Evolutionary conservation across 2,329 filamentous ascomycete species (phyloP).

Genomic region (Pleoardoris graminearum): DNA sequence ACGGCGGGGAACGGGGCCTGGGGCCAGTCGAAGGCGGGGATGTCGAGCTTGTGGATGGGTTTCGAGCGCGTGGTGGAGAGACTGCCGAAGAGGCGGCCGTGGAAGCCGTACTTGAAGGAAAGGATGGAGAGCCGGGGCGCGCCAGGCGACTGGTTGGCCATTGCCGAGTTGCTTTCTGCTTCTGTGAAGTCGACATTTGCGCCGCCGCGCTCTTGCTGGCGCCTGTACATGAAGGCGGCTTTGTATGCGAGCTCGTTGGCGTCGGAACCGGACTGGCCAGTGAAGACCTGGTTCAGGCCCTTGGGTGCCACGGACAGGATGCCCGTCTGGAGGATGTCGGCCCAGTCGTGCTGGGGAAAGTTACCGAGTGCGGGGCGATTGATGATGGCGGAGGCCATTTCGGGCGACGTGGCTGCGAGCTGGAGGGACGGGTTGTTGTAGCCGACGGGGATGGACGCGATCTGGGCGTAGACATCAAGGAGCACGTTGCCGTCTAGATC

Average conservation of each 20-base stretch:
- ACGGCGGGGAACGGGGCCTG: slow-evolving; percentile 83
- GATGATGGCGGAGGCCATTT: slow-evolving; percentile 80
- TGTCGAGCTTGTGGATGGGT: slow-evolving; percentile 92
- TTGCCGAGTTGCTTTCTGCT: slow-evolving; percentile 72
- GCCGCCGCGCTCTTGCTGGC: slow-evolving; percentile 79
- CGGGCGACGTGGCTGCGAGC: slow-evolving; percentile 70
- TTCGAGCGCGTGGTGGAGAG: slow-evolving; percentile 90
- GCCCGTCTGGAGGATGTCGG: slow-evolving; percentile 74
- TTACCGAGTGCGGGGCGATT: slow-evolving; percentile 89
- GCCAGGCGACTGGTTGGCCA: slow-evolving; percentile 81
- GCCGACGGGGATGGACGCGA: slow-evolving; percentile 87
- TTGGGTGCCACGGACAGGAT: slow-evolving; percentile 81
- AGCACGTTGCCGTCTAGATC: slow-evolving; percentile 73
- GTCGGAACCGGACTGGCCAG: slow-evolving; percentile 84
- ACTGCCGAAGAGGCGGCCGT: slow-evolving; percentile 85
- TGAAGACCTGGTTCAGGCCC: slow-evolving; percentile 87
- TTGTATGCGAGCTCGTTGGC: slow-evolving; percentile 96
- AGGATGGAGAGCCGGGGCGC: slow-evolving; percentile 81
- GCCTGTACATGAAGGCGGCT: slow-evolving; percentile 91
- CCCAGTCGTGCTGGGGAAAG: slow-evolving; percentile 87
- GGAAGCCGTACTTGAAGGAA: slow-evolving; percentile 86
- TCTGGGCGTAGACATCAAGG: slow-evolving; percentile 84
- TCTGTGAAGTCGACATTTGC: slow-evolving; percentile 75
- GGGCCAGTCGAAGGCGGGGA: slow-evolving; percentile 93
- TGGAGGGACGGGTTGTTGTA: slow-evolving; percentile 85